Evolutionary conservation across 371 early-diverging fungal genomes (phyloP).

Genomic region (Capniomyces stellatus): DNA sequence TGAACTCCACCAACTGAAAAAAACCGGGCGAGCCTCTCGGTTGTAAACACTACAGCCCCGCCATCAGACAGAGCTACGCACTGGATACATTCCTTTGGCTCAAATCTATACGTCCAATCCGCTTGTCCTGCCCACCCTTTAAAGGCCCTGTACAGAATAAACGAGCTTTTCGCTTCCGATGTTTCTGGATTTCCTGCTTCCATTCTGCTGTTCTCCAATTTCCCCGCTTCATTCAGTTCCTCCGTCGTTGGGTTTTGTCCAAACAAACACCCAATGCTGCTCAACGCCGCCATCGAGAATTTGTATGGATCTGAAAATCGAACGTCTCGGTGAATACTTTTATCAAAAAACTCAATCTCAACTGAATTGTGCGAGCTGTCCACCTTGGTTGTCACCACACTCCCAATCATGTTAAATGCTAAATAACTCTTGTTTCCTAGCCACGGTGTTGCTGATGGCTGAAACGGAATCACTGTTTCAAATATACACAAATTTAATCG

Average conservation of each 20-base stretch:
- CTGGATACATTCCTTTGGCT: slow-evolving; percentile 39
- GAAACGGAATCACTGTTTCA: slow-evolving; percentile 16
- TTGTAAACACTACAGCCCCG: slow-evolving; percentile 54
- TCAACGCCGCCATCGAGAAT: slow-evolving; percentile 53
- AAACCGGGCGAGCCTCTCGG: slow-evolving; percentile 49
- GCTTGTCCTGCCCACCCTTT: slow-evolving; percentile 45
- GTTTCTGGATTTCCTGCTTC: slow-evolving; percentile 7
- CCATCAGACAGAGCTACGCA: slow-evolving; percentile 53
- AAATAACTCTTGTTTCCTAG: slow-evolving; percentile 43
- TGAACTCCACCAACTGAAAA: slow-evolving; percentile 64
- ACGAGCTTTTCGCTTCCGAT: slow-evolving; percentile 10
- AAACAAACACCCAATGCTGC: slow-evolving; percentile 52
- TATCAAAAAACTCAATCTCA: slow-evolving; percentile 75
- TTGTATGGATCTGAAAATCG: slow-evolving; percentile 60
- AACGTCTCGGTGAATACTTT: slow-evolving; percentile 47
- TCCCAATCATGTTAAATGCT: slow-evolving; percentile 67
- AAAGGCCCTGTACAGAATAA: slow-evolving; percentile 39
- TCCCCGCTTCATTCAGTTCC: slow-evolving; percentile 17
- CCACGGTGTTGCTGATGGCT: slow-evolving; percentile 38
- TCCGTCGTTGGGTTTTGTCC: slow-evolving; percentile 31
- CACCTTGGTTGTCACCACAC: slow-evolving; percentile 51
- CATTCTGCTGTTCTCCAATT: slow-evolving; percentile 17
- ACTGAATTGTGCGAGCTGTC: slow-evolving; percentile 41
- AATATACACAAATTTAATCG: not conserved
- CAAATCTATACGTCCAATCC: slow-evolving; percentile 61